Percentiles rank a stretch among this genome's conserved stretches.
Evolutionary conservation across 1,284 basidiomycete species (phyloP).

Genomic region (Melampsora larici-populina): DNA sequence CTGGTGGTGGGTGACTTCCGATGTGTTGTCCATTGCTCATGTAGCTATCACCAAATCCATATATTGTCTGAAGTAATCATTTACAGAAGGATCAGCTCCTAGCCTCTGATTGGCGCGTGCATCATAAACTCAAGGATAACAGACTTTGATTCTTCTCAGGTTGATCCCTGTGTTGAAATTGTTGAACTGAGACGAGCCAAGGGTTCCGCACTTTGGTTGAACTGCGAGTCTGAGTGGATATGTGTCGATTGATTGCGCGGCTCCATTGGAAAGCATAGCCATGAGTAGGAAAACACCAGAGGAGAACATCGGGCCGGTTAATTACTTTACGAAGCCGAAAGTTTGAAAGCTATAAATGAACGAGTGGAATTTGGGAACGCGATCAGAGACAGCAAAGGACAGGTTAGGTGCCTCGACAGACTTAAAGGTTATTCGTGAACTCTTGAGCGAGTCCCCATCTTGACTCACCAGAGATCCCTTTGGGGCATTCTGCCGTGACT

Average conservation of each 20-base stretch:
- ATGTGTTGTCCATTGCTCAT: not conserved
- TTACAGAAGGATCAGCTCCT: not conserved
- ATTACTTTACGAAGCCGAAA: not conserved
- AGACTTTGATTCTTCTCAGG: constrained; percentile 9
- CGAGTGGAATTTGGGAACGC: too few relatives aligned
- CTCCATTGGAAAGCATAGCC: not conserved
- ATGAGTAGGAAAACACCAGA: not conserved
- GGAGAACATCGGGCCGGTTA: not conserved
- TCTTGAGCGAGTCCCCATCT: too few relatives aligned
- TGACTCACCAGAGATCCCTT: too few relatives aligned
- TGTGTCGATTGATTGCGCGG: not conserved
- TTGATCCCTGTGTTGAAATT: constrained; percentile 27
- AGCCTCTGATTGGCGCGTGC: not conserved
- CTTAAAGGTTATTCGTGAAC: too few relatives aligned
- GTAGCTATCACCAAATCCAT: too few relatives aligned
- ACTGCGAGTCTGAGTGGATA: constrained; percentile 11
- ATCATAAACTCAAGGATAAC: not conserved
- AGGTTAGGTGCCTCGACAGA: too few relatives aligned
- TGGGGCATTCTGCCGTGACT: too few relatives aligned
- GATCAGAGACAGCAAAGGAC: too few relatives aligned
- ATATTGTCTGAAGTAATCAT: constrained; percentile 15
- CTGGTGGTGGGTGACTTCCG: not conserved
- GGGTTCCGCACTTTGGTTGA: constrained; percentile 15
- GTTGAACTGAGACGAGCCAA: constrained; percentile 1
- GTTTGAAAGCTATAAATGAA: too few relatives aligned